Evolutionary conservation across 495 filamentous ascomycete genomes (phyloP), one percentile per base, ranked within the genome.

Genomic region (Tuber melanosporum): DNA sequence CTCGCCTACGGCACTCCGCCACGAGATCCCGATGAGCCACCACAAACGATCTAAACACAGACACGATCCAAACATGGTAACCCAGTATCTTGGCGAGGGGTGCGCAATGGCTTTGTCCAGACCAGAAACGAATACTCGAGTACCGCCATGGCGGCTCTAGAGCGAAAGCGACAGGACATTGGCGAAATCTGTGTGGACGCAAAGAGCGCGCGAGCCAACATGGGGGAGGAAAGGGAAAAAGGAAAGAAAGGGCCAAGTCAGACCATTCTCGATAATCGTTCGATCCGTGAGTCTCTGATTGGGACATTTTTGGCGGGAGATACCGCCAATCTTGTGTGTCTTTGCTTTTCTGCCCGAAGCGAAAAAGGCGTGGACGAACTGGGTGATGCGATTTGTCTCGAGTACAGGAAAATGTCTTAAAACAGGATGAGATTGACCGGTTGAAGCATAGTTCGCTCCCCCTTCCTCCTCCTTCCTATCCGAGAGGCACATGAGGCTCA

Each of bases 1-100:
- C 57, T 66, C n/a, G 57, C 57, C 57, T 49, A 62, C 57, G 10
- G 57, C 0, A 66, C 57, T 66, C 26, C 57, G 57, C 57, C 57
- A 66, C 57, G 57, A 66, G 57, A 66, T 66, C 57, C 57, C 57
- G 57, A 66, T 66, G 26, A 66, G 57, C 57, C 57, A 66, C 26
- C 57, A 66, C n/a, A 32, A 26, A 4, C 57, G 57, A 66, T 66
- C 57, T 32, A 66, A 66, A 66, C 57, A 66, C n/a, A 14, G n/a
- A 66, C 57, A 66, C 3, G 10, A 20, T 32, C 57, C 57, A 66
- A 66, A 66, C 57, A 32, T 32, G 26, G 26, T 32, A 66, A 66
- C 14, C 57, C 26, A 66, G n/a, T 10, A 32, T n/a, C 57, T 66
- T 66, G 57, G 57, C 57, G 9, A 32, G n/a, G 8, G 42, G 6